Base-by-base conservation (phyloP, 495 filamentous ascomycete species). In the Daldinia vernicosa region DNA sequence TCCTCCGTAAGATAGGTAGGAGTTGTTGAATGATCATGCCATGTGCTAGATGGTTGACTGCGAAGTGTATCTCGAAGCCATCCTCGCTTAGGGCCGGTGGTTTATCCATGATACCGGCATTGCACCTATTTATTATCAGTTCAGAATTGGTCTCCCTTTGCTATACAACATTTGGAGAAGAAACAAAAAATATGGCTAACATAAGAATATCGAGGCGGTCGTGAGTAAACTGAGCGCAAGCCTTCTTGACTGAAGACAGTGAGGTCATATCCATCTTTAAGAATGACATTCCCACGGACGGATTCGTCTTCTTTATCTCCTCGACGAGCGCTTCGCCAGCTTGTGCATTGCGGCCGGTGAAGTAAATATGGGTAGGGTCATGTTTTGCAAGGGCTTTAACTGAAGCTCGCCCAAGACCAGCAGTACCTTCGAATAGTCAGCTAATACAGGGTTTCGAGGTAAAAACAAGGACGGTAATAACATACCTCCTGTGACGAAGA, bases 31-130 rank as follows among this genome's bases (percentile, higher is more conserved):
- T 89, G 27, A 94, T 80, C 7, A 92, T 82, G 40, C 87, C 88
- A 70, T 92, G 90, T 5, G 86, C 88, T 62, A 93, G 76, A 74
- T 93, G 86, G 73, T 93, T 94, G 4, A 87, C 89, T n/a, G 87
- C 89, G 64, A 93, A 88, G 61, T 91, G 88, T 32, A 88, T 82
- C 72, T 93, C 90, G 74, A 88, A 89, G n/a, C 90, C 89, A 22
- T 92, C 88, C 12, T 82, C 74, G 6, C 90, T 92, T 6, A 79
- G 72, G 0, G 77, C 77, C 0, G 79, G 77, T 2, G 87, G 82
- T 9, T 82, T 63, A 6, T 80, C 85, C 88, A 92, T 90, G 61
- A 92, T 85, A 24, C 91, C 90, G 4, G 91, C 91, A 72, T 93
- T 93, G 77, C 70, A 73, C 56, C 66, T 72, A 63, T 43, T 14